These are phyloP conservation scores for Dendrobium catenatum DNA, from an alignment of 106 monocot genomes.

Conservation along the genomic window DNA sequence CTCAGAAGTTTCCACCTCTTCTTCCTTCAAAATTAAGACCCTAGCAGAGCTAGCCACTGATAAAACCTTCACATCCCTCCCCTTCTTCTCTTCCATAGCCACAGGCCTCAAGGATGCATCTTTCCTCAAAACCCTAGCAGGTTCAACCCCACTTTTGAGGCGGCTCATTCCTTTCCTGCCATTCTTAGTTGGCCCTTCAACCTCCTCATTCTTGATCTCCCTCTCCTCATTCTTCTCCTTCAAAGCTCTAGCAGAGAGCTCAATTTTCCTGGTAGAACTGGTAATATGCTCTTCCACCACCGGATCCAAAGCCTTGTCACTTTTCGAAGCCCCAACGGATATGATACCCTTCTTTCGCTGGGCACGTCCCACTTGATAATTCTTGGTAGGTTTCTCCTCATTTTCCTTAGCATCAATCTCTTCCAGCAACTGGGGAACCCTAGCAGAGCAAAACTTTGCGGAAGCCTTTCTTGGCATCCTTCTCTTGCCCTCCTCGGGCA, in stretches of 20 bases:
- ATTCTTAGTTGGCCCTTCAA: constrained; percentile 2
- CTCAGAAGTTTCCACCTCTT: neutral
- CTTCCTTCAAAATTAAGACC: neutral
- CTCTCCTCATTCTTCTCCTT: neutral
- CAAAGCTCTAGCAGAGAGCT: neutral
- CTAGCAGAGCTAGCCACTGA: neutral
- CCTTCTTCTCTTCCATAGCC: neutral
- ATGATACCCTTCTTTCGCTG: neutral
- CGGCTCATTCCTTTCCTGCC: neutral
- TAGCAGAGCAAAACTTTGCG: neutral
- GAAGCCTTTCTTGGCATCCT: constrained; percentile 1
- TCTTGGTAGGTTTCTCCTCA: neutral
- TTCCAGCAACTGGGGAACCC: neutral
- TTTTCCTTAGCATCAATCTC: neutral
- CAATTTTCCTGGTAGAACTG: neutral
- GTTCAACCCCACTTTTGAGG: neutral
- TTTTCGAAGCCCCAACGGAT: neutral
- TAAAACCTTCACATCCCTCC: neutral
- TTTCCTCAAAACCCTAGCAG: neutral
- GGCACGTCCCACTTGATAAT: neutral
- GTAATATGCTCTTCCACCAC: neutral
- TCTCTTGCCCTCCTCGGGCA: neutral
- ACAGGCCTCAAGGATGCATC: neutral
- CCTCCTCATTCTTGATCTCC: neutral
- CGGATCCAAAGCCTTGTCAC: neutral